Percentiles rank a stretch among this genome's conserved stretches.
phyloP scores from a whole-genome alignment of 768 basidiomycete species.

The Inosperma sp. region DNA sequence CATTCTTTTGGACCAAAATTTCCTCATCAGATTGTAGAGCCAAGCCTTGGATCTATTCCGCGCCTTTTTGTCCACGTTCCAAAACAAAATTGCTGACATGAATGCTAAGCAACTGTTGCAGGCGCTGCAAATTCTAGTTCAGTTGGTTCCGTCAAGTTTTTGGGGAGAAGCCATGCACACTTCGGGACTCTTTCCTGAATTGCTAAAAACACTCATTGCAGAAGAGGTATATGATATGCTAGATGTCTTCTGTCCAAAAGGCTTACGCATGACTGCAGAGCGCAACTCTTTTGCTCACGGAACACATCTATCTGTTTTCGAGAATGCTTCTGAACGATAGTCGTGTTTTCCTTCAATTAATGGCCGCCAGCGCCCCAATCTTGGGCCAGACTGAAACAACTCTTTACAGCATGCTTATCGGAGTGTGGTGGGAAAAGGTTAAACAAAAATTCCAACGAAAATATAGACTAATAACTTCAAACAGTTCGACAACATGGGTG shows the following conservation, averaged over 20 bases:
- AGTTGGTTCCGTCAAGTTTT: slow-evolving; percentile 52
- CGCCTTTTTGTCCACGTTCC: slow-evolving; percentile 50
- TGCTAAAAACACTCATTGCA: slow-evolving; percentile 56
- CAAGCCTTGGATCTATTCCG: slow-evolving; percentile 53
- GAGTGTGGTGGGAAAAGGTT: slow-evolving; percentile 83
- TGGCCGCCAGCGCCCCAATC: slow-evolving; percentile 54
- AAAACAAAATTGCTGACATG: slow-evolving; percentile 40
- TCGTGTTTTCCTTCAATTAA: slow-evolving; percentile 64
- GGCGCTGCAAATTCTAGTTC: slow-evolving; percentile 54
- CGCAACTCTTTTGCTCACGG: slow-evolving; percentile 48
- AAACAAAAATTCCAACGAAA: slow-evolving; percentile 16
- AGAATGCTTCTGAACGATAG: slow-evolving; percentile 66
- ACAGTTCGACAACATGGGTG: slow-evolving; percentile 89
- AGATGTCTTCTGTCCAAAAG: neutral
- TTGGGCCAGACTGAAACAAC: slow-evolving; percentile 46
- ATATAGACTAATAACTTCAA: neutral
- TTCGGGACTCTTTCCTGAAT: slow-evolving; percentile 64
- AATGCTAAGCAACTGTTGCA: slow-evolving; percentile 66
- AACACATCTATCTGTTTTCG: slow-evolving; percentile 70
- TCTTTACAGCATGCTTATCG: slow-evolving; percentile 62
- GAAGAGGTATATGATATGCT: slow-evolving; percentile 50
- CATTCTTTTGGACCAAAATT: neutral
- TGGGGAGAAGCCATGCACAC: slow-evolving; percentile 75
- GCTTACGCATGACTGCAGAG: slow-evolving; percentile 26
- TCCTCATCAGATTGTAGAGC: slow-evolving; percentile 34